A percentile compares a stretch with the other conserved stretches of the same genome.
Conservation (phyloP, 2,329 filamentous ascomycete genomes). For the Cercospora sp. region DNA sequence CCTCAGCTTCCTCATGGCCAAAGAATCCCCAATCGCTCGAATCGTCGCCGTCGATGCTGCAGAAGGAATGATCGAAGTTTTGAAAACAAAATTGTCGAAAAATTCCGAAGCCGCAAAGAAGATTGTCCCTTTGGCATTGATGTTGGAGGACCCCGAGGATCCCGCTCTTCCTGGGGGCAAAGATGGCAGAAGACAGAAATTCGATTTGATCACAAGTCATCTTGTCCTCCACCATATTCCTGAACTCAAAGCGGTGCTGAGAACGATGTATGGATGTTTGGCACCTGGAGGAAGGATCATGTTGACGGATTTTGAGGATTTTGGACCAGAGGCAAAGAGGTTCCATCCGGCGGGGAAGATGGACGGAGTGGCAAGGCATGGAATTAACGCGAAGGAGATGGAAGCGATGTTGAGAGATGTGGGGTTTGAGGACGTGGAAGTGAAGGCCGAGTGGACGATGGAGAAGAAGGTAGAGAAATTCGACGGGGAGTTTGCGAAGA, state of each 20-base stretch:
- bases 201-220: constrained; percentile 33
- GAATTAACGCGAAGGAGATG: constrained; percentile 29
- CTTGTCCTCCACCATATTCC: constrained; percentile 34
- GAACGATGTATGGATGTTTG: constrained; percentile 31
- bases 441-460: constrained; percentile 31
- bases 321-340: constrained; percentile 29
- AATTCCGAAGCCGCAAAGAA: constrained; percentile 22
- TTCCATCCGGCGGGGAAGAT: constrained; percentile 32
- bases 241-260: constrained; percentile 25
- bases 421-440: constrained; percentile 28
- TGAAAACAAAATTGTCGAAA: constrained; percentile 27
- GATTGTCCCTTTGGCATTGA: constrained; percentile 28
- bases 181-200: constrained; percentile 23
- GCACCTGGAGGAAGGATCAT: constrained; percentile 27
- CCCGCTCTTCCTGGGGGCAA: constrained; percentile 20
- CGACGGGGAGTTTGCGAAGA: constrained; percentile 33
- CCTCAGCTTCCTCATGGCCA: constrained; percentile 28
- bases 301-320: constrained; percentile 34
- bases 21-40: constrained; percentile 18
- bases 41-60: constrained; percentile 32
- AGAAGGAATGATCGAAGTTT: constrained; percentile 33
- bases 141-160: constrained; percentile 32
- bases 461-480: constrained; percentile 32
- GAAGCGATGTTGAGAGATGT: constrained; percentile 22
- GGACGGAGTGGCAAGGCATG: constrained; percentile 31